Conservation (phyloP, 345 rosid species). For the Lagerstroemia speciosa region DNA sequence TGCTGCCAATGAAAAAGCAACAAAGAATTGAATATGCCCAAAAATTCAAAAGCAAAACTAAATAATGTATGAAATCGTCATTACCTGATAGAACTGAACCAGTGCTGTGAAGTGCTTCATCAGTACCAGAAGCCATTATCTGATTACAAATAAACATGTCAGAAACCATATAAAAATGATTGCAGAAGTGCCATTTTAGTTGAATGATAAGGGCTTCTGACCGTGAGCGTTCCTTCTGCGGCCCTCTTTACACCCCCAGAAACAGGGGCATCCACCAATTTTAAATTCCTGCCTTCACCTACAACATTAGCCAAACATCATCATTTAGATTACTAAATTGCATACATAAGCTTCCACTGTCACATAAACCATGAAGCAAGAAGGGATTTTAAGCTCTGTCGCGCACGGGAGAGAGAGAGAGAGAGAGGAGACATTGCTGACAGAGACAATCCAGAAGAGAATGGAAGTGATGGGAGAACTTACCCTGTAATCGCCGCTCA, state of each 20-base stretch:
- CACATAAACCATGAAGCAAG: too few relatives aligned
- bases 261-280: conserved; percentile 97
- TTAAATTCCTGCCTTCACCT: conserved; percentile 71
- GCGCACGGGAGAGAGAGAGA: too few relatives aligned
- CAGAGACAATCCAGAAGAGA: background rate
- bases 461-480: conserved; percentile 9
- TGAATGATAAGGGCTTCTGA: conserved; percentile 18
- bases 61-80: background rate
- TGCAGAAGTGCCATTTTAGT: conserved; percentile 7
- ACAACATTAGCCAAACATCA: conserved; percentile 9
- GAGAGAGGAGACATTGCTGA: background rate
- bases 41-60: background rate
- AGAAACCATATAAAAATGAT: background rate
- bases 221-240: conserved; percentile 82
- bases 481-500: conserved; percentile 59
- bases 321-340: background rate
- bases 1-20: conserved; percentile 35
- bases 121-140: conserved; percentile 91
- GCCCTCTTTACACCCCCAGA: conserved; percentile 97
- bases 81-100: conserved; percentile 78
- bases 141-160: conserved; percentile 22
- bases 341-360: background rate
- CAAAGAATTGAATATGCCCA: conserved; percentile 1
- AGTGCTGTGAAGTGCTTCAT: conserved; percentile 58
- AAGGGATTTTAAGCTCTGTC: too few relatives aligned